These are phyloP conservation scores for Trichoderma oligosporum DNA, from an alignment of 2,329 filamentous ascomycete genomes.

Conservation along the genomic window DNA sequence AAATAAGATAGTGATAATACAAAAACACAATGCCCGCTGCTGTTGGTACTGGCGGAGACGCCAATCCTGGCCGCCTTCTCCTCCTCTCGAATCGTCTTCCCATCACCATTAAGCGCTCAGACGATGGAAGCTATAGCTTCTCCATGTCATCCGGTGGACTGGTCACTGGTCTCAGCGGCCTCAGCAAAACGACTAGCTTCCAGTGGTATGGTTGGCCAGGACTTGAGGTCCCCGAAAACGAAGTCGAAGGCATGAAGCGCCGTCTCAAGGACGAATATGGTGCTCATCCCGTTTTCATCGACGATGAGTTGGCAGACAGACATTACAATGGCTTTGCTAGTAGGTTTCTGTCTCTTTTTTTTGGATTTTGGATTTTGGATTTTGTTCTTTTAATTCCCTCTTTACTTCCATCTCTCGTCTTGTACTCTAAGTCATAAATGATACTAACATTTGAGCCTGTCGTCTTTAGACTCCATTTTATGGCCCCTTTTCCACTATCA, in stretches of 20 bases:
- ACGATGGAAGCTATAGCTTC: constrained; percentile 88
- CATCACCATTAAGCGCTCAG: constrained; percentile 91
- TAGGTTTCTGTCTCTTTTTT: too few relatives aligned
- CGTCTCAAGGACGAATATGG: constrained; percentile 82
- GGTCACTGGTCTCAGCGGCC: constrained; percentile 85
- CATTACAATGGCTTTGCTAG: constrained; percentile 99
- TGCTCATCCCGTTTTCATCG: constrained; percentile 87
- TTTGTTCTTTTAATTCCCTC: too few relatives aligned
- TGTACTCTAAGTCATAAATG: not conserved
- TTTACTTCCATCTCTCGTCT: not conserved
- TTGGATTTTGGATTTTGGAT: too few relatives aligned
- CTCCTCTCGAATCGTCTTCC: constrained; percentile 93
- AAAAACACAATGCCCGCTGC: constrained; percentile 32
- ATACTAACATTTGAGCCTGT: not conserved
- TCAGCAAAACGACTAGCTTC: constrained; percentile 89
- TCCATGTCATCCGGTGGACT: constrained; percentile 96
- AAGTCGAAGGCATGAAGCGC: constrained; percentile 69
- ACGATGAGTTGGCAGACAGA: constrained; percentile 86
- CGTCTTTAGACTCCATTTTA: constrained; percentile 75
- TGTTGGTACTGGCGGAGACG: constrained; percentile 33
- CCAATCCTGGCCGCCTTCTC: constrained; percentile 56
- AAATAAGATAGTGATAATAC: not conserved
- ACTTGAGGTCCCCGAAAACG: constrained; percentile 81
- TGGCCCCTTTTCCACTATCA: constrained; percentile 99
- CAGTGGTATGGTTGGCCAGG: constrained; percentile 99